Percentiles rank a stretch among this genome's conserved stretches.
Conservation (phyloP, 2,329 filamentous ascomycete genomes). For the Neofusicoccum sp. region DNA sequence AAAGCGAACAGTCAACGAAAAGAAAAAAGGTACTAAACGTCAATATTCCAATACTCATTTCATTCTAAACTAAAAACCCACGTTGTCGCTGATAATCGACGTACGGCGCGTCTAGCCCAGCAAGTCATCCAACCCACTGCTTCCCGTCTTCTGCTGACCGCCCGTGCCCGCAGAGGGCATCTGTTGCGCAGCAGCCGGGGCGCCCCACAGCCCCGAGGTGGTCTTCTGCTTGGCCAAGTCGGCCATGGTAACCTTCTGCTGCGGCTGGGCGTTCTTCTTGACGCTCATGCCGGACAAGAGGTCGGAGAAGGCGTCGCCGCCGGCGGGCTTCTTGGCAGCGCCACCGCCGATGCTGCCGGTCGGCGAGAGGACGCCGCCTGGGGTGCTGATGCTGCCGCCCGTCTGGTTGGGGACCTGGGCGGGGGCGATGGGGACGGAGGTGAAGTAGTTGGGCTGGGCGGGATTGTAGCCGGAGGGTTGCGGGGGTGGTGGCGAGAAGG, state of each 20-base stretch:
- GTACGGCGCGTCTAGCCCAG: not conserved
- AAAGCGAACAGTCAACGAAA: not conserved
- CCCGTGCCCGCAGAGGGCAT: not conserved
- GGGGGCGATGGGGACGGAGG: constrained; percentile 60
- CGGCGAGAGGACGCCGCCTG: constrained; percentile 41
- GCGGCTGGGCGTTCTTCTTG: constrained; percentile 63
- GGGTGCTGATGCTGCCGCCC: constrained; percentile 32
- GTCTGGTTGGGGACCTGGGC: constrained; percentile 33
- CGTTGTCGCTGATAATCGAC: constrained; percentile 24
- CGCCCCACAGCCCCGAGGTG: constrained; percentile 89
- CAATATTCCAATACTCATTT: not conserved
- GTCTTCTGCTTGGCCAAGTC: constrained; percentile 98
- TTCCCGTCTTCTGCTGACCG: constrained; percentile 2
- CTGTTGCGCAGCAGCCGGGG: constrained; percentile 34
- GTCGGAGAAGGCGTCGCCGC: constrained; percentile 84
- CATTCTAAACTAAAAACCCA: not conserved
- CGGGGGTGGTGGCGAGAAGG: constrained; percentile 37
- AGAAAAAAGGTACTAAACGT: not conserved
- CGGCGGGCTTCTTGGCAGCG: constrained; percentile 48
- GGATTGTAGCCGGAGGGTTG: constrained; percentile 67
- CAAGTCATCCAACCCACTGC: constrained; percentile 17
- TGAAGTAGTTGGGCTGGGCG: constrained; percentile 89
- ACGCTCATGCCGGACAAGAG: constrained; percentile 72
- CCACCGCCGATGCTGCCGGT: constrained; percentile 32
- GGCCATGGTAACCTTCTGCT: constrained; percentile 75